Evolutionary conservation across 2,329 filamentous ascomycete genomes (phyloP).

Genomic region (Trichoderma cornu-damae): DNA sequence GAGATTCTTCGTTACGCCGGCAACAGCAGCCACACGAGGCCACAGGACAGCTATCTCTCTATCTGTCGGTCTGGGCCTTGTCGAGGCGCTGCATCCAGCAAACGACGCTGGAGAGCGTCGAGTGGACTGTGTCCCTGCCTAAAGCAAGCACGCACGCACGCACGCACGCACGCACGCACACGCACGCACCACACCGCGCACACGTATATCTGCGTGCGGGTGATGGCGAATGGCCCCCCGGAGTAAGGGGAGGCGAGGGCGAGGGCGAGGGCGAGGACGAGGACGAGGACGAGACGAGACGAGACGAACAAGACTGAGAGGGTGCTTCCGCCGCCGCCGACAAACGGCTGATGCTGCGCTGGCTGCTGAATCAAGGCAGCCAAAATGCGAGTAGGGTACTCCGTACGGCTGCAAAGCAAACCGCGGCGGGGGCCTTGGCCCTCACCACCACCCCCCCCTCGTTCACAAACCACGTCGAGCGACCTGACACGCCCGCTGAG

Average conservation of each 20-base stretch:
- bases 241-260: background rate
- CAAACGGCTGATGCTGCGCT: slow-evolving; percentile 10
- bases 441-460: slow-evolving; percentile 5
- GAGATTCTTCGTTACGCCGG: slow-evolving; percentile 5
- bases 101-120: background rate
- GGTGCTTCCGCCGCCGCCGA: slow-evolving; percentile 4
- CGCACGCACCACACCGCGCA: background rate
- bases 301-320: background rate
- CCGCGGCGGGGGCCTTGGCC: slow-evolving; percentile 15
- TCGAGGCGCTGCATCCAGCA: background rate
- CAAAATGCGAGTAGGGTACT: slow-evolving; percentile 11
- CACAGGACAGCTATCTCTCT: background rate
- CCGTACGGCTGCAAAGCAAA: slow-evolving; percentile 17
- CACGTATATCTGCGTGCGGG: background rate
- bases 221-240: background rate
- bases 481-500: slow-evolving; percentile 1
- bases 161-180: background rate
- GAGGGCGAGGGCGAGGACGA: background rate
- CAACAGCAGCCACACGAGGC: slow-evolving; percentile 9
- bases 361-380: slow-evolving; percentile 9
- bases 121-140: slow-evolving; percentile 11
- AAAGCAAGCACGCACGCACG: background rate
- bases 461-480: slow-evolving; percentile 19
- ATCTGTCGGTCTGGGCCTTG: slow-evolving; percentile 8
- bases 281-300: background rate